phyloP scores from a whole-genome alignment of 2,329 filamentous ascomycete genomes.

The Diaporthe aspalathi region DNA sequence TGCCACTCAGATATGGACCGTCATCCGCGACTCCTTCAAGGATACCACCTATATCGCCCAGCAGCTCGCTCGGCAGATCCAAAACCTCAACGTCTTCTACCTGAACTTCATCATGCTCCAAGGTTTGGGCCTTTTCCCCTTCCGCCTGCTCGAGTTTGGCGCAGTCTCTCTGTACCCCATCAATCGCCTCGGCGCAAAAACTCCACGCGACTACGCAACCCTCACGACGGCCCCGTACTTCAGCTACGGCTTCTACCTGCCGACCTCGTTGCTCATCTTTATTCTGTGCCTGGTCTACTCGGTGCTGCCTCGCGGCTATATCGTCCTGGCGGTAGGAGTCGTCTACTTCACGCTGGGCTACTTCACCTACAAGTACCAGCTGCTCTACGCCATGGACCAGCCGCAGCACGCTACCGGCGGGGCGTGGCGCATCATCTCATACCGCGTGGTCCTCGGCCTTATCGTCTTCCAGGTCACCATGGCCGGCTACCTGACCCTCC shows the following conservation, averaged over 20 bases:
- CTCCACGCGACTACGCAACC: conserved; percentile 88
- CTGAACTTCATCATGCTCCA: conserved; percentile 95
- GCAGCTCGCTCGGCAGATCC: conserved; percentile 80
- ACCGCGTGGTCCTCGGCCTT: conserved; percentile 86
- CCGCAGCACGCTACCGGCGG: conserved; percentile 92
- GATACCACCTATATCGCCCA: conserved; percentile 84
- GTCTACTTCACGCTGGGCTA: conserved; percentile 86
- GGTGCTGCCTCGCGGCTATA: conserved; percentile 81
- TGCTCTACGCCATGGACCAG: conserved; percentile 98
- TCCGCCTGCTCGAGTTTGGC: conserved; percentile 90
- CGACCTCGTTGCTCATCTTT: conserved; percentile 90
- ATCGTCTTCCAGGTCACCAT: conserved; percentile 92
- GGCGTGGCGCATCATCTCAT: conserved; percentile 97
- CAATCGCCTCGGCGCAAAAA: conserved; percentile 80
- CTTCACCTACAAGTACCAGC: conserved; percentile 96
- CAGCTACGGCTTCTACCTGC: conserved; percentile 95
- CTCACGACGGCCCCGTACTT: conserved; percentile 86
- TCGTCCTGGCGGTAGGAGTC: conserved; percentile 84
- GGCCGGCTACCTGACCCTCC: conserved; percentile 84
- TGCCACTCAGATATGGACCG: conserved; percentile 78
- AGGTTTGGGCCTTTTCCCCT: conserved; percentile 91
- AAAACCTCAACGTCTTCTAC: conserved; percentile 84
- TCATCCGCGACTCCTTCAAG: conserved; percentile 78
- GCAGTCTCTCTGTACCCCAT: conserved; percentile 87
- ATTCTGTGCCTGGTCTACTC: conserved; percentile 97